Evolutionary conservation across 2,329 filamentous ascomycete genomes (phyloP), one percentile per base, ranked within the genome.

Genomic region (Metarhizium album): DNA sequence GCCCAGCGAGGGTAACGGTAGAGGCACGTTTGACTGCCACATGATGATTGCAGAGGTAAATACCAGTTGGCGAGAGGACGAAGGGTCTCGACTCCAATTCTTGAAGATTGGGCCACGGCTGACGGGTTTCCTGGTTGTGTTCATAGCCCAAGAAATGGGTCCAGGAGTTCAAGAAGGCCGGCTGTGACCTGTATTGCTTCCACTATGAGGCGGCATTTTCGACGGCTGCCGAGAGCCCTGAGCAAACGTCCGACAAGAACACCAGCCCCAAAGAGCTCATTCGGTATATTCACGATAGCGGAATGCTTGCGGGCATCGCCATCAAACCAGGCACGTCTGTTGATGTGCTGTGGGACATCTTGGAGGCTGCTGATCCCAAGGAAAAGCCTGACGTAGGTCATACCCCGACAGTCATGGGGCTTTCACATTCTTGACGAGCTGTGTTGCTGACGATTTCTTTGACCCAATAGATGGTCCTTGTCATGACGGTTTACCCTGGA

Each of bases 151-250:
- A 97, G 76, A 90, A 90, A 77, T 98, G 93, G 93, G 90, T 96
- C 61, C 87, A 87, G 64, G 88, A 95, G 55, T 97, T 98, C 75
- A 83, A 93, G 68, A 83, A 86, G 49, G 93, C 90, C 53, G 93
- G 93, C 49, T 96, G 90, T 70, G 90, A 98, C 69, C 78, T 98
- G n/a, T 98, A 98, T 76, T 97, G 93, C 76, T 98, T 98, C 76
- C 93, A 98, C 76, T 97, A 97, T 71, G 93, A 98, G 73, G 93
- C 93, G 24, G 93, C 93, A 56, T 79, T 93, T 58, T 95, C 88
- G 47, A 87, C 86, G 42, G 89, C 87, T 35, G 90, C 90, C 61
- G 88, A 90, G 64, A 82, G 78, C 50, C 90, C 91, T 46, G 82
- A 86, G 59, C 79, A 76, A 51, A 77, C 72, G 49, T 82, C 81